phyloP scores from a whole-genome alignment of 2,329 filamentous ascomycete species.

The Leptographium wingfieldii region DNA sequence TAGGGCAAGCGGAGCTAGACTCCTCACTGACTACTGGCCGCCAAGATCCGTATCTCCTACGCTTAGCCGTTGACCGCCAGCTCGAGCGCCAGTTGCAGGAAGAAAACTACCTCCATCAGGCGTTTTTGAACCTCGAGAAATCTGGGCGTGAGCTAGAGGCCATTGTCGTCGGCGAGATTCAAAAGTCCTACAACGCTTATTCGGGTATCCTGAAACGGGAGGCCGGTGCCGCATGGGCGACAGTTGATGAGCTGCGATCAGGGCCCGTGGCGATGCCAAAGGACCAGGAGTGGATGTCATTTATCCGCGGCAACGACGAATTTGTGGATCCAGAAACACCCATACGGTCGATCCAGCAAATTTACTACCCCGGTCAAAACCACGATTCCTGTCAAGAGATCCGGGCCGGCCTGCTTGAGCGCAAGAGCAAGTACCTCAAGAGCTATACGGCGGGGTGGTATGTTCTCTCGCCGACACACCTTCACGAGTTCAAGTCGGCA shows the following conservation, averaged over 20 bases:
- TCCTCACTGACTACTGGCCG: constrained; percentile 65
- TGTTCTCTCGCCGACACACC: constrained; percentile 86
- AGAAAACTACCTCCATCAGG: constrained; percentile 93
- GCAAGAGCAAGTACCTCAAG: constrained; percentile 98
- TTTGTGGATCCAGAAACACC: constrained; percentile 79
- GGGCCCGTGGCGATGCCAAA: constrained; percentile 90
- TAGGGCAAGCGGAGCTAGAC: constrained; percentile 71
- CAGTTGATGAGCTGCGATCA: constrained; percentile 67
- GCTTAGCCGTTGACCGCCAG: constrained; percentile 75
- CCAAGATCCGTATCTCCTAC: constrained; percentile 82
- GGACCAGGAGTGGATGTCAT: constrained; percentile 79
- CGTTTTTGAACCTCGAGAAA: constrained; percentile 85
- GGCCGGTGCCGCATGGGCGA: constrained; percentile 65
- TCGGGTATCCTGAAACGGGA: constrained; percentile 86
- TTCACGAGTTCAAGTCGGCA: constrained; percentile 98
- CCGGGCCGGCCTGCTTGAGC: constrained; percentile 78
- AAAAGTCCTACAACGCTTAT: constrained; percentile 93
- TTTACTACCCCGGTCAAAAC: constrained; percentile 83
- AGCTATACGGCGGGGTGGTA: constrained; percentile 97
- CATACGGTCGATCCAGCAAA: constrained; percentile 64
- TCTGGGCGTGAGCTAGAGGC: constrained; percentile 91
- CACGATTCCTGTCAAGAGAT: constrained; percentile 75
- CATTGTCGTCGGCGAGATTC: constrained; percentile 93
- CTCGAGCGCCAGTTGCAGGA: constrained; percentile 89
- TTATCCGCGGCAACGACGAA: constrained; percentile 69